A percentile compares a stretch with the other conserved stretches of the same genome.
phyloP scores from a whole-genome alignment of 371 early-diverging fungal genomes.

The Basidiobolus meristosporus region DNA sequence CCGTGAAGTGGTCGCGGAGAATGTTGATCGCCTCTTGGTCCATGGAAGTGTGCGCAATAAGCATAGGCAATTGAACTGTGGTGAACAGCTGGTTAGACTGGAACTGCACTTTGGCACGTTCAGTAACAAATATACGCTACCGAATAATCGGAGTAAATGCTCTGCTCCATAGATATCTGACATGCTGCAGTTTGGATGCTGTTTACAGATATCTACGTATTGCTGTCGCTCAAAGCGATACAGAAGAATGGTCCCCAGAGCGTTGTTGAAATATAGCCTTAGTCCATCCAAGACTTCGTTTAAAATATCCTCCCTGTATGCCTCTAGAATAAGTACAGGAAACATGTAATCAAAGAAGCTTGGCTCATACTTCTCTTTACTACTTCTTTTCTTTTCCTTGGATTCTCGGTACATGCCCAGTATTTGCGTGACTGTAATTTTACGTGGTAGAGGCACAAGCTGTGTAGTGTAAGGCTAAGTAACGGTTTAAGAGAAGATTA shows the following conservation, averaged over 20 bases:
- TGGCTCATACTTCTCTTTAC: too few species aligned
- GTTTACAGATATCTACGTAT: slow-evolving; percentile 41
- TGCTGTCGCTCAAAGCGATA: slow-evolving; percentile 85
- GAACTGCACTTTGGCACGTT: background rate
- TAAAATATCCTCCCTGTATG: too few species aligned
- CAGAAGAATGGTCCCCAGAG: slow-evolving; percentile 63
- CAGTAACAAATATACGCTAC: slow-evolving; percentile 30
- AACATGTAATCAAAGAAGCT: too few species aligned
- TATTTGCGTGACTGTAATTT: slow-evolving; percentile 29
- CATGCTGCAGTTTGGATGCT: slow-evolving; percentile 27
- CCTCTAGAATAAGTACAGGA: too few species aligned
- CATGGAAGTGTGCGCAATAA: slow-evolving; percentile 78
- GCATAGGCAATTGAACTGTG: slow-evolving; percentile 65
- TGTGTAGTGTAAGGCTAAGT: background rate
- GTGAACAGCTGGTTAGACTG: slow-evolving; percentile 1
- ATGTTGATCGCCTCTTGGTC: slow-evolving; percentile 56
- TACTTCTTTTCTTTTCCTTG: too few species aligned
- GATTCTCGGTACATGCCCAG: slow-evolving; percentile 33
- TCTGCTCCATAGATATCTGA: slow-evolving; percentile 87
- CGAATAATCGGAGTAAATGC: slow-evolving; percentile 85
- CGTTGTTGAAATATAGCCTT: slow-evolving; percentile 69
- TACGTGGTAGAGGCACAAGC: slow-evolving; percentile 17
- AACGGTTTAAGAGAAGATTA: too few species aligned
- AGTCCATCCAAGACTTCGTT: too few species aligned
- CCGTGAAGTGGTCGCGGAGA: slow-evolving; percentile 47